phyloP scores from a whole-genome alignment of 306 rosid genomes.

The Vicia villosa region DNA sequence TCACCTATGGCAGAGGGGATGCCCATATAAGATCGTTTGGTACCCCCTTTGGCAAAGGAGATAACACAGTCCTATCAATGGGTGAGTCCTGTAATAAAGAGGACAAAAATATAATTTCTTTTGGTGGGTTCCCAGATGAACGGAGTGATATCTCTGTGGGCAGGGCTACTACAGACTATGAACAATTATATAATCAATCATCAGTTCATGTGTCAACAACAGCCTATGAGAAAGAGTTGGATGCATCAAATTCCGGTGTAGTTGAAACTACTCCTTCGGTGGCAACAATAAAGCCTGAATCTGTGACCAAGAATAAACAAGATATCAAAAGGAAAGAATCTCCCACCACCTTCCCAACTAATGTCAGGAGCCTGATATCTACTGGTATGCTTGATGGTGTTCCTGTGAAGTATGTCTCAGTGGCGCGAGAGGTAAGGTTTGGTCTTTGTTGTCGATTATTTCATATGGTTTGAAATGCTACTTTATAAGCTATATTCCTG shows the following conservation, averaged over 20 bases:
- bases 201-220: conserved; percentile 57
- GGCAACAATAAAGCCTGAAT: conserved; percentile 53
- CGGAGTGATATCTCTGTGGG: conserved; percentile 58
- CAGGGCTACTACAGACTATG: conserved; percentile 53
- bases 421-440: conserved; percentile 67
- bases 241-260: conserved; percentile 49
- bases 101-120: conserved; percentile 55
- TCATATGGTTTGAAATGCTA: conserved; percentile 9
- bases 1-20: conserved; percentile 53
- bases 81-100: conserved; percentile 55
- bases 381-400: conserved; percentile 90
- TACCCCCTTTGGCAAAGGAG: conserved; percentile 49
- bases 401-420: conserved; percentile 80
- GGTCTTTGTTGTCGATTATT: conserved; percentile 35
- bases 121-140: conserved; percentile 69
- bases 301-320: conserved; percentile 54
- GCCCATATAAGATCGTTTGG: conserved; percentile 48
- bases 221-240: conserved; percentile 50
- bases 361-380: conserved; percentile 79
- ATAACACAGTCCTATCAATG: conserved; percentile 46
- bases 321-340: conserved; percentile 75
- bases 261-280: conserved; percentile 40
- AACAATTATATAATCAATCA: conserved; percentile 57
- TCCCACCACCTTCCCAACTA: conserved; percentile 87
- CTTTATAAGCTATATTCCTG: conserved; percentile 28